These are phyloP conservation scores for Halophytophthora batemanensis DNA, from an alignment of 352 stramenopile species.

Conservation along the genomic window DNA sequence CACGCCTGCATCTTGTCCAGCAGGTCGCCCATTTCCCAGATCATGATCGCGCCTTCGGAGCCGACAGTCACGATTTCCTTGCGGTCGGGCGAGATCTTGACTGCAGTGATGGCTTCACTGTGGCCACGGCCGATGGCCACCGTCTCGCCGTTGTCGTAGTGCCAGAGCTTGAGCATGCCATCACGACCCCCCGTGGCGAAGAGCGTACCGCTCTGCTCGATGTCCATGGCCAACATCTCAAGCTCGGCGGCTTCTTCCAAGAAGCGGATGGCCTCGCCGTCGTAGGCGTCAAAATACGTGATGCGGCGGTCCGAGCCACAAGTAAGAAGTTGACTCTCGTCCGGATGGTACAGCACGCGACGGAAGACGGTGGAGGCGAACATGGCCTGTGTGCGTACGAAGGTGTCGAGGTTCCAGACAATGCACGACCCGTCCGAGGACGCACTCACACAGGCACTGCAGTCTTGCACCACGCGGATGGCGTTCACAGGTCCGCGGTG, in stretches of 20 bases:
- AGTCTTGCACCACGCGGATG: constrained; percentile 78
- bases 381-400: constrained; percentile 91
- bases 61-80: constrained; percentile 93
- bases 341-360: constrained; percentile 92
- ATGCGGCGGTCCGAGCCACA: constrained; percentile 94
- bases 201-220: constrained; percentile 82
- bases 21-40: constrained; percentile 88
- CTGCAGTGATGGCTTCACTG: constrained; percentile 90
- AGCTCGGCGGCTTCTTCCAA: constrained; percentile 88
- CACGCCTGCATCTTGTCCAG: constrained; percentile 22
- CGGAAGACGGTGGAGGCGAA: constrained; percentile 96
- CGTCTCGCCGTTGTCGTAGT: constrained; percentile 95
- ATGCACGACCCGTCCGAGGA: constrained; percentile 92
- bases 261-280: constrained; percentile 93
- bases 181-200: constrained; percentile 93
- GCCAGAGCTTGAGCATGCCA: constrained; percentile 93
- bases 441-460: constrained; percentile 71
- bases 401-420: constrained; percentile 94
- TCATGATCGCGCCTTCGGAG: constrained; percentile 93
- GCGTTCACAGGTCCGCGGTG: constrained; percentile 92
- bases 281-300: constrained; percentile 96
- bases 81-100: constrained; percentile 93
- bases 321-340: constrained; percentile 96
- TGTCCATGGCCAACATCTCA: constrained; percentile 93
- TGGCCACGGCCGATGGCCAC: constrained; percentile 89